phyloP scores from a whole-genome alignment of 2,329 filamentous ascomycete genomes.

The Pseudogymnoascus sp. region DNA sequence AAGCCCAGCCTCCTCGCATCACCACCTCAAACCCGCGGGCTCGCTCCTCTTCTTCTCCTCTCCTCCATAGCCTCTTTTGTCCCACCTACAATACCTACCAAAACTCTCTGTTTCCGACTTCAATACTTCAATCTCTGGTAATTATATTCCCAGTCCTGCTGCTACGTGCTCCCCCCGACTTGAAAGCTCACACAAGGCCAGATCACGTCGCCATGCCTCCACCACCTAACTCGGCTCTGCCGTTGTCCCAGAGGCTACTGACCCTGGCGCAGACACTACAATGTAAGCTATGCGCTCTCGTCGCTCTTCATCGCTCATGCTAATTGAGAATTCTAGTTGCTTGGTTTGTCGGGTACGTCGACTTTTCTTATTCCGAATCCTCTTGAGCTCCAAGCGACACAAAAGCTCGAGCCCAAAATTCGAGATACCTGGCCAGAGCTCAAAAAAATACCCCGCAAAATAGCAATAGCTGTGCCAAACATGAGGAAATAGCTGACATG shows the following conservation, averaged over 20 bases:
- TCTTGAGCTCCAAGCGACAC: not conserved
- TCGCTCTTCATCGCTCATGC: constrained; percentile 18
- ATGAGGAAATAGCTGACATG: constrained; percentile 20
- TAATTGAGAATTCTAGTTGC: constrained; percentile 46
- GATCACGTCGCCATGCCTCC: constrained; percentile 25
- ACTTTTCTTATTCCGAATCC: constrained; percentile 12
- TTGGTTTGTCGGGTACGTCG: constrained; percentile 73
- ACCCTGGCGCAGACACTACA: constrained; percentile 83
- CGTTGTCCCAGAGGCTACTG: constrained; percentile 51
- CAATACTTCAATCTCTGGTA: not conserved
- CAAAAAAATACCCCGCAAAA: constrained; percentile 10
- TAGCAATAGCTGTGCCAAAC: constrained; percentile 11
- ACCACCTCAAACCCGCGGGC: not conserved
- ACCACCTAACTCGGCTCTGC: constrained; percentile 27
- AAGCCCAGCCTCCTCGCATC: constrained; percentile 7
- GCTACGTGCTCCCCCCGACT: not conserved
- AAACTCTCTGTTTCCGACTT: not conserved
- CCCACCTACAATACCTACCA: not conserved
- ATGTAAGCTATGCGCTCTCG: constrained; percentile 51
- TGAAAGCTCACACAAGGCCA: constrained; percentile 4
- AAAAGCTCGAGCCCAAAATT: not conserved
- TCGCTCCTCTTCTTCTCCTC: not conserved
- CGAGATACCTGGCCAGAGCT: constrained; percentile 6
- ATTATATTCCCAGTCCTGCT: not conserved
- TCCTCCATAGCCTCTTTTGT: not conserved